These are phyloP conservation scores for Coemansia sp. DNA, from an alignment of 192 early-diverging fungal genomes.

Conservation along the genomic window DNA sequence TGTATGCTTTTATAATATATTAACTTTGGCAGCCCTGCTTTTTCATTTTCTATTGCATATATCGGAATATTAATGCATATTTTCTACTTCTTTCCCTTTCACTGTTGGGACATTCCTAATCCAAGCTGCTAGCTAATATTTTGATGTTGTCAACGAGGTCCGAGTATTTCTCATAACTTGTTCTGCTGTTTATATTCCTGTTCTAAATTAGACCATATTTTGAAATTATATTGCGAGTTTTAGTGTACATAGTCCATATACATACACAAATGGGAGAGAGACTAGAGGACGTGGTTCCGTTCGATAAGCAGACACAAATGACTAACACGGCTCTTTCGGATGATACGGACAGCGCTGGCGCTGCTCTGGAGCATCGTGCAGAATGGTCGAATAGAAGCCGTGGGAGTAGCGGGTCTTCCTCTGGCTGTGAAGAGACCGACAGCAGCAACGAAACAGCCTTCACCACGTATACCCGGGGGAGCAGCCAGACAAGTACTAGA, in stretches of 20 bases:
- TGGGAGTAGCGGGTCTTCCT: neutral
- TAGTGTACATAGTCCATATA: too few relatives aligned
- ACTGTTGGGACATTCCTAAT: neutral
- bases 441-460: constrained; percentile 9
- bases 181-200: too few relatives aligned
- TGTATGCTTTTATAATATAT: constrained; percentile 9
- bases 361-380: constrained; percentile 2
- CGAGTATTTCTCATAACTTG: too few relatives aligned
- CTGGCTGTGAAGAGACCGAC: constrained; percentile 3
- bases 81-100: neutral
- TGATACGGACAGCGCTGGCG: constrained; percentile 18
- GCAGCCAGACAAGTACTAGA: constrained; percentile 6
- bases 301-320: neutral
- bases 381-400: constrained; percentile 17
- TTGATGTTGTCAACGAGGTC: too few relatives aligned
- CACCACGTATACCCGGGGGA: neutral
- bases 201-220: too few relatives aligned
- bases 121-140: neutral
- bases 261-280: neutral
- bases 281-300: neutral
- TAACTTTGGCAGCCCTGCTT: neutral
- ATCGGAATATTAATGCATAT: constrained; percentile 7
- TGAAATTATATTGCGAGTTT: too few relatives aligned
- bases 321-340: neutral
- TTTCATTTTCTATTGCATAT: constrained; percentile 2